These are phyloP conservation scores for Arxiozyma heterogenica DNA, from an alignment of 1,139 yeast genomes.

Conservation along the genomic window DNA sequence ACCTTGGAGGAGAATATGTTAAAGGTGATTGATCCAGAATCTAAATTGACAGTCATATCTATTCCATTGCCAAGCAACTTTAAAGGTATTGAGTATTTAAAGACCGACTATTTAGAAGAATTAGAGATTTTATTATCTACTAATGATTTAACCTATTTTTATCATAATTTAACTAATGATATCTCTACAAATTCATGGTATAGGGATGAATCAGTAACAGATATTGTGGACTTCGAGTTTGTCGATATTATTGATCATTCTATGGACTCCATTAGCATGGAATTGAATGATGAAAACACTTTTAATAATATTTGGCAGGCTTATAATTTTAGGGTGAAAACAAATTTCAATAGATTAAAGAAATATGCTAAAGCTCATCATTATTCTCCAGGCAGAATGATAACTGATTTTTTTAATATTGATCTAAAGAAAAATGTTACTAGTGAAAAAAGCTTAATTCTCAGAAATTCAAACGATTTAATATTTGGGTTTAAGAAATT, in stretches of 20 bases:
- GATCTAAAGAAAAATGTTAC: conserved; percentile 8
- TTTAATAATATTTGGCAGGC: conserved; percentile 33
- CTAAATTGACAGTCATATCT: not conserved
- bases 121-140: conserved; percentile 13
- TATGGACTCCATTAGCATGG: conserved; percentile 32
- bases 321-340: conserved; percentile 35
- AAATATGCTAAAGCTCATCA: conserved; percentile 1
- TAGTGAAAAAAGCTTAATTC: conserved; percentile 12
- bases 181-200: conserved; percentile 32
- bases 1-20: not conserved
- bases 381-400: not conserved
- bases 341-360: conserved; percentile 30
- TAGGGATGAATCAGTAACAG: conserved; percentile 32
- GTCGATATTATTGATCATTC: conserved; percentile 33
- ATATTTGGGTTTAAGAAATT: conserved; percentile 44
- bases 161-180: conserved; percentile 21
- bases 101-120: conserved; percentile 8
- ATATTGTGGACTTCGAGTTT: conserved; percentile 34
- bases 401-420: conserved; percentile 16
- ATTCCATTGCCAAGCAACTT: not conserved
- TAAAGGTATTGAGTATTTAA: not conserved
- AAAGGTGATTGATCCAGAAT: not conserved
- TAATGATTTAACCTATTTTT: conserved; percentile 16
- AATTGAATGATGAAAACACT: conserved; percentile 35
- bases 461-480: conserved; percentile 13